These are phyloP conservation scores for Sarcodon sp. DNA, from an alignment of 768 basidiomycete species.

Conservation along the genomic window DNA sequence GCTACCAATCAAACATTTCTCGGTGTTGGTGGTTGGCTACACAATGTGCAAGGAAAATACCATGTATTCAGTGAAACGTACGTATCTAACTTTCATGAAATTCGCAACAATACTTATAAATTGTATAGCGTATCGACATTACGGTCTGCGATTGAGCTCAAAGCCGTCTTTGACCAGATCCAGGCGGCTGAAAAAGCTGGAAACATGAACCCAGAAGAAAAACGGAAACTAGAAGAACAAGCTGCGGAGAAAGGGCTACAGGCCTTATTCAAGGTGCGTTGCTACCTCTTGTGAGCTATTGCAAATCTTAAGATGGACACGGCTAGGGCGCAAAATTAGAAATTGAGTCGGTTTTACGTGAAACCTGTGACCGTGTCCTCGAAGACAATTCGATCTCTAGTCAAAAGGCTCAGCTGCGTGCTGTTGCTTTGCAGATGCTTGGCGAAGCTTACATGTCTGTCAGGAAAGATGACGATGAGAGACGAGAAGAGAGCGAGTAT, in stretches of 20 bases:
- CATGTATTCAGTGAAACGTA: conserved; percentile 91
- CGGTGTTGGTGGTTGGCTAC: conserved; percentile 87
- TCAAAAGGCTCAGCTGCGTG: conserved; percentile 55
- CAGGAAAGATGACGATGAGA: conserved; percentile 32
- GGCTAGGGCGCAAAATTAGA: conserved; percentile 80
- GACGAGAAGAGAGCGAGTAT: conserved; percentile 60
- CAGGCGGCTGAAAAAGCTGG: conserved; percentile 84
- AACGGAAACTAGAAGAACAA: conserved; percentile 75
- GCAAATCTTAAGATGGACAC: neutral
- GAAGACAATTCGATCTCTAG: conserved; percentile 39
- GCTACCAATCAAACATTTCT: conserved; percentile 58
- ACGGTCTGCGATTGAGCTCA: conserved; percentile 79
- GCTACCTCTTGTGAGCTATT: neutral
- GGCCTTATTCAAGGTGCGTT: conserved; percentile 72
- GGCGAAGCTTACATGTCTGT: conserved; percentile 69
- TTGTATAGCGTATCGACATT: conserved; percentile 62
- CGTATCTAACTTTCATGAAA: conserved; percentile 16
- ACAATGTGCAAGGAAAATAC: conserved; percentile 86
- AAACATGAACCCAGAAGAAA: conserved; percentile 66
- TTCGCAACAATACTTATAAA: neutral
- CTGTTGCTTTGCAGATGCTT: conserved; percentile 72
- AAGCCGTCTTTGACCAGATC: conserved; percentile 84
- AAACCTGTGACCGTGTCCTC: conserved; percentile 76
- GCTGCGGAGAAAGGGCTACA: conserved; percentile 89
- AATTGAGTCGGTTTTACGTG: conserved; percentile 78